Evolutionary conservation across 345 rosid species (phyloP), one percentile per base, ranked within the genome.

Genomic region (Orychophragmus violaceus): DNA sequence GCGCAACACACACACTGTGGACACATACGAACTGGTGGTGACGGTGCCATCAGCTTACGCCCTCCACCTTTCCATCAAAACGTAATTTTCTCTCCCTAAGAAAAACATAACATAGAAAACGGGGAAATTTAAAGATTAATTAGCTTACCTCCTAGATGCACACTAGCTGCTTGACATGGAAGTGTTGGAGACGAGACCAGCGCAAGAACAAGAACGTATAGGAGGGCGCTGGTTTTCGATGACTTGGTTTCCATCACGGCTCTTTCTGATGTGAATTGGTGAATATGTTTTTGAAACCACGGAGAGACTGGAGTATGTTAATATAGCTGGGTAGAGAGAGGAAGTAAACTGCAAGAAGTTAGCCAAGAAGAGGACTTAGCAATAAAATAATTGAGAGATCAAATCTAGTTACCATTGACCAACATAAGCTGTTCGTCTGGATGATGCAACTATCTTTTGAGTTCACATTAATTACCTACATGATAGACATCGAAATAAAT

Each of bases 1-100:
- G 72, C 77, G n/a, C 77, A 73, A 66, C 77, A 73, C 11, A 7
- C 72, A 66, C 77, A 73, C 51, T 66, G 72, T 52, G 77, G 68
- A 73, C 77, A 73, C 68, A 73, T 50, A 5, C 35, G 41, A 42
- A 52, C 5, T 8, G 72, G 72, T 49, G 76, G 76, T 64, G 76
- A 22, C 4, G 76, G 71, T 5, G 66, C 66, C 76, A 57, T 72
- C 29, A 72, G 53, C 76, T 58, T 72, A 50, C 76, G 76, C 36
- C 66, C 66, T 72, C 54, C 66, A 50, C 64, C 65, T 71, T 54
- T 70, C 18, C 57, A 45, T 24, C 3, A 11, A 18, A 35, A 19
- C 27, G 17, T 11, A 18, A 70, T 19, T 52, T 22, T 29, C 33
- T 7, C 17, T 22, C 39, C 9, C 3, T 54, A 14, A 29, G 25